phyloP scores from a whole-genome alignment of 306 rosid genomes.

The Inga oerstediana region DNA sequence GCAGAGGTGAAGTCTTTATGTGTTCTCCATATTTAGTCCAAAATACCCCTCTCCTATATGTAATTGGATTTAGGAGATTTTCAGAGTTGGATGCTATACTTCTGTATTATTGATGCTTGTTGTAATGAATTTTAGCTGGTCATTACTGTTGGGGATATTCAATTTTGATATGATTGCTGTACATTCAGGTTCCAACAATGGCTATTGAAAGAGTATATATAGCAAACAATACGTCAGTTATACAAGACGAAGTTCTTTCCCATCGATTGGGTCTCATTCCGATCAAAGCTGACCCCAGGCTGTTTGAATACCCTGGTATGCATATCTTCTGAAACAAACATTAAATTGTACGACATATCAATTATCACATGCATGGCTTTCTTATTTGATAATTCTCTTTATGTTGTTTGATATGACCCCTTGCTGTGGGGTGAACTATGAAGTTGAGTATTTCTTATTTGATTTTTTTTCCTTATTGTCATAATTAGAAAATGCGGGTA shows the following conservation, averaged over 20 bases:
- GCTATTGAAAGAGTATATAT: slow-evolving; percentile 92
- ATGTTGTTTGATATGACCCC: slow-evolving; percentile 4
- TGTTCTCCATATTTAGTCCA: background rate
- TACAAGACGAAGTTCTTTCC: slow-evolving; percentile 96
- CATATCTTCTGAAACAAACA: slow-evolving; percentile 8
- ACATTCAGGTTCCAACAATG: slow-evolving; percentile 90
- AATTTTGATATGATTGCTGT: slow-evolving; percentile 19
- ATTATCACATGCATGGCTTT: slow-evolving; percentile 18
- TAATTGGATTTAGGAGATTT: background rate
- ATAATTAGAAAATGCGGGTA: slow-evolving; percentile 53
- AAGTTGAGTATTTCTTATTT: slow-evolving; percentile 28
- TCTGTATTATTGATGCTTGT: background rate
- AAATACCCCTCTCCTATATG: background rate
- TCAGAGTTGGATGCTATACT: background rate
- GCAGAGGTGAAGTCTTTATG: slow-evolving; percentile 66
- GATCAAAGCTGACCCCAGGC: slow-evolving; percentile 80
- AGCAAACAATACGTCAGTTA: slow-evolving; percentile 79
- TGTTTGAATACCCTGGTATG: slow-evolving; percentile 85
- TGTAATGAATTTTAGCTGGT: slow-evolving; percentile 11
- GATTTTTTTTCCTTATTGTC: background rate
- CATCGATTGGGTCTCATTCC: slow-evolving; percentile 98
- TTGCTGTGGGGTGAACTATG: slow-evolving; percentile 3
- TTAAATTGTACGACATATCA: slow-evolving; percentile 17
- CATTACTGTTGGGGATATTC: slow-evolving; percentile 16
- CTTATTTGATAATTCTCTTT: slow-evolving; percentile 10